Percentiles rank a stretch among this genome's conserved stretches.
phyloP scores from a whole-genome alignment of 352 stramenopile species.

The Thraustochytrium sp. region DNA sequence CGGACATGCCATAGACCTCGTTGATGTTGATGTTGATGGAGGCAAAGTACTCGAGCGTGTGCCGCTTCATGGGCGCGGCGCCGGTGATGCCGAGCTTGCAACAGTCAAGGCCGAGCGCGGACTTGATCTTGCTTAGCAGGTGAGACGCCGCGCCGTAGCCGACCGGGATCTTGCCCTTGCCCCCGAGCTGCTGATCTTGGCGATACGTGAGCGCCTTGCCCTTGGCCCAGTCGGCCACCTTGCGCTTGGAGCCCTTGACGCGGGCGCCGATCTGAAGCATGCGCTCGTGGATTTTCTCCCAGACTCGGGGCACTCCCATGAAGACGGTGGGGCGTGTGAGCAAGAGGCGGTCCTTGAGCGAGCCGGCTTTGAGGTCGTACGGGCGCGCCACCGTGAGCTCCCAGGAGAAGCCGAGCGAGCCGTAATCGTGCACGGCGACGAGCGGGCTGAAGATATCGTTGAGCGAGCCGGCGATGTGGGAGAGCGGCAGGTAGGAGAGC shows the following conservation, averaged over 20 bases:
- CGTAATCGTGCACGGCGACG: slow-evolving; percentile 1
- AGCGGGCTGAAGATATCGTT: slow-evolving; percentile 75
- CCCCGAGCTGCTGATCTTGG: slow-evolving; percentile 3
- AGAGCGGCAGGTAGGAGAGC: slow-evolving; percentile 78
- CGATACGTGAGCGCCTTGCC: not conserved
- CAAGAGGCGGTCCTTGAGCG: slow-evolving; percentile 70
- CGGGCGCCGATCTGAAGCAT: slow-evolving; percentile 27
- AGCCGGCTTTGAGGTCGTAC: slow-evolving; percentile 75
- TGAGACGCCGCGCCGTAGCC: slow-evolving; percentile 44
- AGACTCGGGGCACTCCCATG: slow-evolving; percentile 78
- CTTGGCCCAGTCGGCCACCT: slow-evolving; percentile 15
- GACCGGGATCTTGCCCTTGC: not conserved
- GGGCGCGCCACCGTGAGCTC: slow-evolving; percentile 71
- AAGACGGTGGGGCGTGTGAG: slow-evolving; percentile 71
- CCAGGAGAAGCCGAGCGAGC: slow-evolving; percentile 55
- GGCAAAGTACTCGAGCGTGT: slow-evolving; percentile 54
- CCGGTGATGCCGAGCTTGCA: slow-evolving; percentile 48
- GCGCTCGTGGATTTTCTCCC: slow-evolving; percentile 80
- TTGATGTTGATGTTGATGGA: slow-evolving; percentile 51
- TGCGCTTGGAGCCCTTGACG: slow-evolving; percentile 57
- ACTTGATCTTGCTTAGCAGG: slow-evolving; percentile 49
- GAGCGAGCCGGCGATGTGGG: slow-evolving; percentile 74
- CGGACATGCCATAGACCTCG: slow-evolving; percentile 53
- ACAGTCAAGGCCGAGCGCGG: slow-evolving; percentile 48
- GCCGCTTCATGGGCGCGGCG: slow-evolving; percentile 51